Evolutionary conservation across 805 yeast species (phyloP).

Genomic region (Scheffersomyces coipomensis): DNA sequence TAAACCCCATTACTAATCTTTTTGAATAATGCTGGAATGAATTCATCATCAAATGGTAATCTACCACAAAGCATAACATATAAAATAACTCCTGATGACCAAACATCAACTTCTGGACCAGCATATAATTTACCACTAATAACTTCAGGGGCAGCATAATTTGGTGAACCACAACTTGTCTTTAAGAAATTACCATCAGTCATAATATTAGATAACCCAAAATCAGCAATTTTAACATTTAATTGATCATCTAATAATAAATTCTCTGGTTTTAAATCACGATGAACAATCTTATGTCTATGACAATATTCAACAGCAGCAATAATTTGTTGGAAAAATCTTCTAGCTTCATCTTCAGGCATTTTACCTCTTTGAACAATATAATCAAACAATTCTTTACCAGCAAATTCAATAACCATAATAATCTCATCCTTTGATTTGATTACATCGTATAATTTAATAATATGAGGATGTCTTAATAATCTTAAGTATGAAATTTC

Average conservation of each 20-base stretch:
- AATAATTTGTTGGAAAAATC: constrained; percentile 94
- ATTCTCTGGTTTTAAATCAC: constrained; percentile 96
- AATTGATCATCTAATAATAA: constrained; percentile 82
- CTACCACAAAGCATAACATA: constrained; percentile 96
- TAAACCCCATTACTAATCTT: constrained; percentile 92
- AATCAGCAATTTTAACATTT: constrained; percentile 94
- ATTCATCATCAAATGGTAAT: constrained; percentile 93
- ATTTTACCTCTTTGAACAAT: constrained; percentile 91
- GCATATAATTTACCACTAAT: constrained; percentile 93
- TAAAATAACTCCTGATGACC: constrained; percentile 95
- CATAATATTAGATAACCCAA: constrained; percentile 93
- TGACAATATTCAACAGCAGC: constrained; percentile 97
- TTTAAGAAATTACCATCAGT: constrained; percentile 95
- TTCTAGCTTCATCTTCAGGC: constrained; percentile 87
- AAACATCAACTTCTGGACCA: constrained; percentile 97
- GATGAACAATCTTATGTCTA: constrained; percentile 91
- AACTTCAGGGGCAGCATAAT: constrained; percentile 97
- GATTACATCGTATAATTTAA: constrained; percentile 91
- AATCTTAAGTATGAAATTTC: constrained; percentile 87
- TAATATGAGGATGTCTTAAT: constrained; percentile 93
- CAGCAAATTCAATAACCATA: constrained; percentile 96
- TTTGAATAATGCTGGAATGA: constrained; percentile 90
- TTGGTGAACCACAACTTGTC: constrained; percentile 95
- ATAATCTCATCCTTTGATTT: constrained; percentile 93
- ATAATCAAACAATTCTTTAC: constrained; percentile 93